Conservation (phyloP, 2,329 filamentous ascomycete species). For the Ceratocystiopsis brevicomis region DNA sequence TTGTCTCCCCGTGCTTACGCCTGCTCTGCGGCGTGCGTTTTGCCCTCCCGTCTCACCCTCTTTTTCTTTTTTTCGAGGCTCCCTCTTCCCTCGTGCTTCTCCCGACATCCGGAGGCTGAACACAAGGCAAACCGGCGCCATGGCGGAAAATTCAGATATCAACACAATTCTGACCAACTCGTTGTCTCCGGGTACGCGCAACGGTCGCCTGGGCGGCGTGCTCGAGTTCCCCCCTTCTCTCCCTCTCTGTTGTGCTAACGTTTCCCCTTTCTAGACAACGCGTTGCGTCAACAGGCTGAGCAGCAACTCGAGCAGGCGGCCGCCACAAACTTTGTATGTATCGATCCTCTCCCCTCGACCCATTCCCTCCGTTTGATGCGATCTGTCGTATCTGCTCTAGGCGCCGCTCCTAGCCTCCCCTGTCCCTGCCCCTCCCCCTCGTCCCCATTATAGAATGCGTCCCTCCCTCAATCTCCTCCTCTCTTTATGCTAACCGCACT, state of each 20-base stretch:
- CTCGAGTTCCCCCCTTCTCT: neutral
- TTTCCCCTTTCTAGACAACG: slow-evolving; percentile 46
- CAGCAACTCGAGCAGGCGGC: slow-evolving; percentile 84
- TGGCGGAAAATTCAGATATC: slow-evolving; percentile 71
- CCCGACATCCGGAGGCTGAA: too few species aligned
- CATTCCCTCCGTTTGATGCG: neutral
- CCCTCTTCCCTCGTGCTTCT: neutral
- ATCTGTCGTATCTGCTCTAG: too few species aligned
- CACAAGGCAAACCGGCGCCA: slow-evolving; percentile 14
- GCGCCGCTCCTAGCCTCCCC: neutral
- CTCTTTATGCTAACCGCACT: neutral
- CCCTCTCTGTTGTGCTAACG: neutral
- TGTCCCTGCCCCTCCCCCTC: neutral
- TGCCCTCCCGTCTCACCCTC: neutral
- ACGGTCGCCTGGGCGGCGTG: neutral
- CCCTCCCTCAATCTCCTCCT: neutral
- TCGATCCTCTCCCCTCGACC: slow-evolving; percentile 7
- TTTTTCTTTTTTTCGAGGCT: too few species aligned
- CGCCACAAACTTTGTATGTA: slow-evolving; percentile 78
- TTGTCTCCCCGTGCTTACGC: neutral
- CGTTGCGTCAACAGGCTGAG: slow-evolving; percentile 77
- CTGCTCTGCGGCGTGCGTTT: too few species aligned
- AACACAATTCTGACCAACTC: slow-evolving; percentile 95
- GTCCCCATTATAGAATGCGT: neutral
- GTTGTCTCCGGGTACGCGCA: slow-evolving; percentile 67